phyloP scores from a whole-genome alignment of 495 filamentous ascomycete species.

The Penicillium lagena region DNA sequence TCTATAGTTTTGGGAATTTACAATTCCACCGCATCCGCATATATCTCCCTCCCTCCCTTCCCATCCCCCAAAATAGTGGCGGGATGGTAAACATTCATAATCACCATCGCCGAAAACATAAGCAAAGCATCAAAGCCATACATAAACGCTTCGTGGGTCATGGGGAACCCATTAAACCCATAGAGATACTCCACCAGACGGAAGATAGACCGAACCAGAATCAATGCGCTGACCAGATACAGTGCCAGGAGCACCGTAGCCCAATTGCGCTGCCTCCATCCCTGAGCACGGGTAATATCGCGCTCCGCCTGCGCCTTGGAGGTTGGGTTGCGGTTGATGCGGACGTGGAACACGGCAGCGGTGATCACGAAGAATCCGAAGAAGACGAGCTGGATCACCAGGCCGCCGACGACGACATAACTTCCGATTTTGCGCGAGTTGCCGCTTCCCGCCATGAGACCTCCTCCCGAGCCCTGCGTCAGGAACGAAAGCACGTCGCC shows the following conservation, averaged over 20 bases:
- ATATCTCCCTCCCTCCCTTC: constrained; percentile 1
- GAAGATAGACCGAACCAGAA: constrained; percentile 56
- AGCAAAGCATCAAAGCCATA: constrained; percentile 57
- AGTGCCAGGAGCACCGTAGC: constrained; percentile 41
- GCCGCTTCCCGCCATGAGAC: constrained; percentile 12
- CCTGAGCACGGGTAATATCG: background rate
- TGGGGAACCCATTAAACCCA: constrained; percentile 44
- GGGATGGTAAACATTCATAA: constrained; percentile 40
- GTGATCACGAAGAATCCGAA: constrained; percentile 42
- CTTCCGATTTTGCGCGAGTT: constrained; percentile 21
- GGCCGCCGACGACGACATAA: constrained; percentile 37
- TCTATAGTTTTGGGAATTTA: background rate
- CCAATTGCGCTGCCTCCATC: constrained; percentile 38
- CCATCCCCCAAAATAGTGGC: constrained; percentile 21
- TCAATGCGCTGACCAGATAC: constrained; percentile 46
- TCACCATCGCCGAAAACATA: constrained; percentile 49
- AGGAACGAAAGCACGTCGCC: constrained; percentile 32
- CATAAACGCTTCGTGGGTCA: constrained; percentile 51
- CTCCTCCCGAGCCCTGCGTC: constrained; percentile 20
- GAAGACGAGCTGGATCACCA: constrained; percentile 36
- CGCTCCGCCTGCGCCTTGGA: constrained; percentile 10
- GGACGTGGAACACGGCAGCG: constrained; percentile 28
- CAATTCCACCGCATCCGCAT: constrained; percentile 4
- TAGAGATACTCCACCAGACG: constrained; percentile 56
- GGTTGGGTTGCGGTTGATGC: constrained; percentile 18